Evolutionary conservation across 1,284 basidiomycete genomes (phyloP), one percentile per base, ranked within the genome.

Genomic region (Retiboletus flavoniger): DNA sequence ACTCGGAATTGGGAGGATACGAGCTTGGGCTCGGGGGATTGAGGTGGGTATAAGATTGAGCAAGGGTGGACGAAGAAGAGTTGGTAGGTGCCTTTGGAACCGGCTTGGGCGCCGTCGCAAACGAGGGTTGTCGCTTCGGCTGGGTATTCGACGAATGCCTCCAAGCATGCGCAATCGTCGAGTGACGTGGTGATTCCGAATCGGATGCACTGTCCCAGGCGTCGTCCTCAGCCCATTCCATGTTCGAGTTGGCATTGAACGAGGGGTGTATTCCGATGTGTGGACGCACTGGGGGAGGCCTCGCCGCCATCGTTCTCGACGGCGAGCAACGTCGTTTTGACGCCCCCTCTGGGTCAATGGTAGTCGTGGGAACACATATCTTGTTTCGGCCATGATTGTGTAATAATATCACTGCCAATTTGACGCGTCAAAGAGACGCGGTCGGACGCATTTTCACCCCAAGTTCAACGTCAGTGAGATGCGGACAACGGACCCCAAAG

Each of bases 201-300:
- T 94, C 92, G 4, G 91, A 93, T 52, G 80, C 80, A 62, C 87
- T 89, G 75, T 95, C 92, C 92, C 93, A 95, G 43, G 86, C 91
- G 69, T 95, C 92, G 61, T 95, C 92, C 68, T 91, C 89, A 11
- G 75, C 86, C 87, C 89, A 88, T 54, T 89, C 85, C 55, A 68
- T 65, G 63, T 58, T 77, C 73, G 55, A 72, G 62, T 40, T 75
- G 67, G 63, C 79, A 81, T 64, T 80, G 78, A 62, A 72, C 14
- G 82, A 78, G 5, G 84, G 75, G 57, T 82, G 80, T 45, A 89
- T 74, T 46, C 79, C 84, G 57, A 88, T 82, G 71, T 91, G 88
- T 43, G 89, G 89, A 52, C 88, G 80, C 41, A 87, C 78, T 61
- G 89, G 89, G 50, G 89, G 89, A 31, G 88, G 82, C 62, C 84